Evolutionary conservation across 306 rosid species (phyloP).

Genomic region (Vigna hirtella): DNA sequence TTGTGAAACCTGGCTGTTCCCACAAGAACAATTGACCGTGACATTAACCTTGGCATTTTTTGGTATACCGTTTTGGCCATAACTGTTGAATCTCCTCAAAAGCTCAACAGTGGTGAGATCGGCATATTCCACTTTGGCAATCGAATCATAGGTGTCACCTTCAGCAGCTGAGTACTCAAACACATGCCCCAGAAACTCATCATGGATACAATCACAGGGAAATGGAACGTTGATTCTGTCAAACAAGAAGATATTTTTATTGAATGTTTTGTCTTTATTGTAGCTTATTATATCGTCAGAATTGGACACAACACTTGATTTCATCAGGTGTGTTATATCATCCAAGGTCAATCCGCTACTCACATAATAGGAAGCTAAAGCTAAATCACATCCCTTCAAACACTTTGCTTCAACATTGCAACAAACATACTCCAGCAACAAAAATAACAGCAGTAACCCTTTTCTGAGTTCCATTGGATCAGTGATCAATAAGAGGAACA

Average conservation of each 20-base stretch:
- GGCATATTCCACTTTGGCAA: slow-evolving; percentile 54
- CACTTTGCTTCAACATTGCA: slow-evolving; percentile 60
- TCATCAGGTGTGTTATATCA: slow-evolving; percentile 27
- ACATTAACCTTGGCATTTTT: slow-evolving; percentile 49
- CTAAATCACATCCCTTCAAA: slow-evolving; percentile 58
- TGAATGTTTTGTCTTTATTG: slow-evolving; percentile 44
- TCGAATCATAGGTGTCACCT: slow-evolving; percentile 53
- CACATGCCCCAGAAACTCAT: slow-evolving; percentile 62
- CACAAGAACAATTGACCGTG: slow-evolving; percentile 73
- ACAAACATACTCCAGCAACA: slow-evolving; percentile 40
- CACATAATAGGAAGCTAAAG: slow-evolving; percentile 68
- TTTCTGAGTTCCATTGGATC: slow-evolving; percentile 55
- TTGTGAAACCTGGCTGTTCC: slow-evolving; percentile 57
- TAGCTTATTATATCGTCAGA: slow-evolving; percentile 32
- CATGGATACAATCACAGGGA: slow-evolving; percentile 60
- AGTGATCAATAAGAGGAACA: neutral
- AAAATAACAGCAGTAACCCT: slow-evolving; percentile 32
- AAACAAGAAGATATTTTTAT: neutral
- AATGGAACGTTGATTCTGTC: slow-evolving; percentile 57
- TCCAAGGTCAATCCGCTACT: neutral
- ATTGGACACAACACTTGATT: slow-evolving; percentile 29
- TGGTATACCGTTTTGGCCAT: slow-evolving; percentile 40
- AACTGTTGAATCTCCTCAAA: slow-evolving; percentile 54
- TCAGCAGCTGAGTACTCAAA: slow-evolving; percentile 50
- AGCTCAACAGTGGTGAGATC: slow-evolving; percentile 58